phyloP scores from a whole-genome alignment of 108 stramenopile species.

The Parietichytrium sp. region DNA sequence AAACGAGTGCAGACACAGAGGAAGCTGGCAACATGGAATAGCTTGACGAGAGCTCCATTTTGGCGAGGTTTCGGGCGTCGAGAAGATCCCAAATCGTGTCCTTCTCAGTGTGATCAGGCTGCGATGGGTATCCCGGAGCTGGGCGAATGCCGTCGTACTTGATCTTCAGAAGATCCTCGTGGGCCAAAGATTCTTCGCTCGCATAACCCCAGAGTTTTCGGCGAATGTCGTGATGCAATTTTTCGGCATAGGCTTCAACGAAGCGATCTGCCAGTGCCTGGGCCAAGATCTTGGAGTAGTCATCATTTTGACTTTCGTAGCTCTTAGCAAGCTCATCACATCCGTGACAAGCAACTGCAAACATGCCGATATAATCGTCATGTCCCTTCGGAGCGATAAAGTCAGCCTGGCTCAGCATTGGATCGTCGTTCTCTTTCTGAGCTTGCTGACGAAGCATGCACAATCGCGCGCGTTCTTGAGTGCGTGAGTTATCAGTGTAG shows the following conservation, averaged over 20 bases:
- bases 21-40: conserved; percentile 97
- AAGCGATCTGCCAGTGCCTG: conserved; percentile 96
- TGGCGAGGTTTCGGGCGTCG: conserved; percentile 83
- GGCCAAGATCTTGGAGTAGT: conserved; percentile 98
- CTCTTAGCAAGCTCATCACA: not conserved
- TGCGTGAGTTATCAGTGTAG: conserved; percentile 54
- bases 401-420: conserved; percentile 90
- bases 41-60: conserved; percentile 85
- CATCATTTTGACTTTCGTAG: conserved; percentile 80
- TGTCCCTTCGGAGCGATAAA: conserved; percentile 94
- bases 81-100: conserved; percentile 91
- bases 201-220: conserved; percentile 96
- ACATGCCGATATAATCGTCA: conserved; percentile 50
- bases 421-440: conserved; percentile 93
- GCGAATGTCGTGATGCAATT: conserved; percentile 91
- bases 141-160: conserved; percentile 99
- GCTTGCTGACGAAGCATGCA: conserved; percentile 99
- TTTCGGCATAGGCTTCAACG: conserved; percentile 99
- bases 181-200: conserved; percentile 72
- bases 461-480: conserved; percentile 77
- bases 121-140: conserved; percentile 98
- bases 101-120: conserved; percentile 99
- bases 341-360: conserved; percentile 40
- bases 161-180: conserved; percentile 92
- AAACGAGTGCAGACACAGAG: conserved; percentile 94